Evolutionary conservation across 2,329 filamentous ascomycete species (phyloP), one percentile per base, ranked within the genome.

Genomic region (Hypoxylon sp.): DNA sequence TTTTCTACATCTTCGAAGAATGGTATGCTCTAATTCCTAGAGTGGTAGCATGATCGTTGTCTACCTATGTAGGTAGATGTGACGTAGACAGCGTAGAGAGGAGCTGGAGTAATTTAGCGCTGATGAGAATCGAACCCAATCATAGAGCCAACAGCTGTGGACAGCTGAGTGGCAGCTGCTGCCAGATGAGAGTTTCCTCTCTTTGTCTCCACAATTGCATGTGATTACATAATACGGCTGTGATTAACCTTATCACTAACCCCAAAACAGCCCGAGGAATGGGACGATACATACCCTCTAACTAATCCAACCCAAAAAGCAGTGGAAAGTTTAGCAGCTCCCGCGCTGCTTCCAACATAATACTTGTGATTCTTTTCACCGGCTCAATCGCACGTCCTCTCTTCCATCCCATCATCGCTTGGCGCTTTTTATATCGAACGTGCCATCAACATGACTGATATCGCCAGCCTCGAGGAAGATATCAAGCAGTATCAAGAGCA

Each of bases 401-500:
- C 29, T 17, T 15, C 15, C 8, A 29, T 15, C 5, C 19, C 29
- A 21, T 37, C 10, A 6, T 6, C 29, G 11, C 21, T 32, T 11
- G 11, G 27, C 48, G 15, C 6, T 51, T 13, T 0, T 50, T 42
- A 37, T 6, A 6, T 13, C 8, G 50, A 21, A 15, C 8, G 11
- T 31, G 21, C 47, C 59, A 62, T 42, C 68, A 79, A 52, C n/a
- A 84, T 83, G 81, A 77, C 77, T 59, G 79, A 84, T 65, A 77
- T 82, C 57, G 77, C 80, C 50, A 80, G 80, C 68, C 79, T 87
- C 62, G 83, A 88, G 73, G 82, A 83, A 42, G 87, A 89, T 73
- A 84, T 82, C 74, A 81, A 82, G 75, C 82, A 84, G 68, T 89
- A 86, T 73, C 83, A 86, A 77, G 86, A 88, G 74, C 87, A 89